These are phyloP conservation scores for Ampelocalamus luodianensis DNA, from an alignment of 176 grass and related monocot genomes.

Conservation along the genomic window DNA sequence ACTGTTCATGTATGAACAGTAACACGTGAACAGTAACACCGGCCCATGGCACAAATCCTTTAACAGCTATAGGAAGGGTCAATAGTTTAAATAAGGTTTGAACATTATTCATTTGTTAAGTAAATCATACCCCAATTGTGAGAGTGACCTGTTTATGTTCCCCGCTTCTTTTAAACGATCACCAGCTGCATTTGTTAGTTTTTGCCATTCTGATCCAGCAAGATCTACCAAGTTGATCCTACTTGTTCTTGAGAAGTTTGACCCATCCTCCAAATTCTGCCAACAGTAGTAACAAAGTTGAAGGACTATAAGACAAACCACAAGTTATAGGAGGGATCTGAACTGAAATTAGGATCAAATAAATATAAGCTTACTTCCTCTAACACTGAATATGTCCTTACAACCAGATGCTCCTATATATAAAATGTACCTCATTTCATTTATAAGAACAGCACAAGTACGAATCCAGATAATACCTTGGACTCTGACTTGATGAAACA, in stretches of 20 bases:
- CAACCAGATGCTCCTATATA: neutral
- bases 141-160: slow-evolving; percentile 74
- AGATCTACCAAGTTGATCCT: slow-evolving; percentile 81
- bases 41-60: too few relatives aligned
- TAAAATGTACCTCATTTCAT: neutral
- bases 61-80: neutral
- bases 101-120: slow-evolving; percentile 5
- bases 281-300: neutral
- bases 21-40: too few relatives aligned
- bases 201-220: slow-evolving; percentile 73
- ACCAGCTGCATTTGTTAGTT: slow-evolving; percentile 61
- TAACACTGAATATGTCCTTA: neutral
- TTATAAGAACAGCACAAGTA: neutral
- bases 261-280: slow-evolving; percentile 58
- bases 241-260: slow-evolving; percentile 56
- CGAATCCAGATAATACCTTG: slow-evolving; percentile 52
- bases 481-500: slow-evolving; percentile 63
- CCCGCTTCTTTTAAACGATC: slow-evolving; percentile 72
- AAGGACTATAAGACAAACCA: neutral
- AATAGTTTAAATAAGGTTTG: neutral
- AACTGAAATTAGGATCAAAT: slow-evolving; percentile 5
- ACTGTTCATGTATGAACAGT: too few relatives aligned
- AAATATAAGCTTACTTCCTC: neutral
- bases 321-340: neutral
- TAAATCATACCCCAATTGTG: slow-evolving; percentile 63